Evolutionary conservation across 108 stramenopile genomes (phyloP).

Genomic region (Thalassiosira profunda): DNA sequence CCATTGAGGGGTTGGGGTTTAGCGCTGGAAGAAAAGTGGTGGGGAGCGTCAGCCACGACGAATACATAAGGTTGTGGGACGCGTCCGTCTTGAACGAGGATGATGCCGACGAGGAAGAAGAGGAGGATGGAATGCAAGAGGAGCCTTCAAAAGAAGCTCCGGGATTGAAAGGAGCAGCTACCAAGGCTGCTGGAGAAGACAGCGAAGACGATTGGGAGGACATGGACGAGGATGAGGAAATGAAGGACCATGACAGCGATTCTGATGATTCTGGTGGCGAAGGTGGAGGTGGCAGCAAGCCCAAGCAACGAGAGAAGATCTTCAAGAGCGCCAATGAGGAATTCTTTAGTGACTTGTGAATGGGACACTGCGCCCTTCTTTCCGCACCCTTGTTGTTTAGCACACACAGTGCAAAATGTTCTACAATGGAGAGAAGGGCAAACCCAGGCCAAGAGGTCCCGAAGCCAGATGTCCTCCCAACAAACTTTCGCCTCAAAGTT

Average conservation of each 20-base stretch:
- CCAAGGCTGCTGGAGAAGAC: constrained; percentile 15
- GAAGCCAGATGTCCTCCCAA: too few relatives aligned
- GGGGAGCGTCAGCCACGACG: constrained; percentile 84
- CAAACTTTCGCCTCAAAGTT: too few relatives aligned
- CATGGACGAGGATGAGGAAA: constrained; percentile 57
- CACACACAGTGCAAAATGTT: too few relatives aligned
- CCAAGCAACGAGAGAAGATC: constrained; percentile 32
- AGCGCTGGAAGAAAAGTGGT: constrained; percentile 78
- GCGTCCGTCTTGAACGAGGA: constrained; percentile 72
- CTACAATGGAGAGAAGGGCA: too few relatives aligned
- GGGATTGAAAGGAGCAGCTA: background rate
- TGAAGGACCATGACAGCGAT: constrained; percentile 56
- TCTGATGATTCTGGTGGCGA: too few relatives aligned
- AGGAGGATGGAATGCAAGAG: too few relatives aligned
- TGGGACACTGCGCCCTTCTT: too few relatives aligned
- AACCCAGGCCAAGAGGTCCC: too few relatives aligned
- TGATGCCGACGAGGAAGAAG: constrained; percentile 55
- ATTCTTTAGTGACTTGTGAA: constrained; percentile 87
- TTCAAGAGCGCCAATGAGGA: constrained; percentile 86
- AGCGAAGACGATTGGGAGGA: constrained; percentile 87
- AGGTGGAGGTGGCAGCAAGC: constrained; percentile 34
- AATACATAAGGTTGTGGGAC: constrained; percentile 79
- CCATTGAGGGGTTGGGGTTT: constrained; percentile 87
- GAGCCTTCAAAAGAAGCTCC: constrained; percentile 7
- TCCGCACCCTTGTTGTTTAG: too few relatives aligned